Evolutionary conservation across 306 rosid species (phyloP).

Genomic region (Oxytropis ochrocephala): DNA sequence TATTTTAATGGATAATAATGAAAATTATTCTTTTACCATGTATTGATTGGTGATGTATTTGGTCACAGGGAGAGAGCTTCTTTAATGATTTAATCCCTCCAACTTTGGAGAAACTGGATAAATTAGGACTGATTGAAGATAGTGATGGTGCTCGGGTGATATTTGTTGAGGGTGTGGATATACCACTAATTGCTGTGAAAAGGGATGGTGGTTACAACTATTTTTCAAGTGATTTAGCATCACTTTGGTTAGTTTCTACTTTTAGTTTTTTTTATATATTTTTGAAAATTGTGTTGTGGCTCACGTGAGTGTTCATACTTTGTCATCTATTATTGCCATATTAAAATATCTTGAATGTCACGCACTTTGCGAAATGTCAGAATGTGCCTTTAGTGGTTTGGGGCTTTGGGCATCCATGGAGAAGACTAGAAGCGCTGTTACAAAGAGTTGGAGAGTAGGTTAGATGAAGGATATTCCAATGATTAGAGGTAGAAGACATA

Average conservation of each 20-base stretch:
- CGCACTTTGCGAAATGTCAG: not conserved
- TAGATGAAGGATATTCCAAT: not conserved
- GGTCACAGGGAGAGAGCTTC: slow-evolving; percentile 83
- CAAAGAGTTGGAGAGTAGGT: not conserved
- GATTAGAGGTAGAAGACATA: not conserved
- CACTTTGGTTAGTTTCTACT: slow-evolving; percentile 56
- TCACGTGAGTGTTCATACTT: not conserved
- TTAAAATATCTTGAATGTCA: not conserved
- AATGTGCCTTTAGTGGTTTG: not conserved
- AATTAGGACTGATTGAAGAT: slow-evolving; percentile 60
- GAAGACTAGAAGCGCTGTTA: not conserved
- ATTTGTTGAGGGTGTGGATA: slow-evolving; percentile 52
- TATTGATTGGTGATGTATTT: slow-evolving; percentile 10
- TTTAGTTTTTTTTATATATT: not conserved
- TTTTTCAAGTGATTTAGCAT: slow-evolving; percentile 78
- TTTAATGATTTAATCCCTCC: slow-evolving; percentile 63
- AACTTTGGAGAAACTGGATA: slow-evolving; percentile 50
- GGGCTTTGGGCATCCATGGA: not conserved
- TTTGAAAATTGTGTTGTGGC: not conserved
- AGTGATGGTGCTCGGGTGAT: slow-evolving; percentile 83
- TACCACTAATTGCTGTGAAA: slow-evolving; percentile 88
- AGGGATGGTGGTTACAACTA: slow-evolving; percentile 92
- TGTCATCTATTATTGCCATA: not conserved
- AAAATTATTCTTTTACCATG: not conserved
- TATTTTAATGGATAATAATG: not conserved